Conservation (phyloP, 192 early-diverging fungal genomes). For the Backusella westeae region DNA sequence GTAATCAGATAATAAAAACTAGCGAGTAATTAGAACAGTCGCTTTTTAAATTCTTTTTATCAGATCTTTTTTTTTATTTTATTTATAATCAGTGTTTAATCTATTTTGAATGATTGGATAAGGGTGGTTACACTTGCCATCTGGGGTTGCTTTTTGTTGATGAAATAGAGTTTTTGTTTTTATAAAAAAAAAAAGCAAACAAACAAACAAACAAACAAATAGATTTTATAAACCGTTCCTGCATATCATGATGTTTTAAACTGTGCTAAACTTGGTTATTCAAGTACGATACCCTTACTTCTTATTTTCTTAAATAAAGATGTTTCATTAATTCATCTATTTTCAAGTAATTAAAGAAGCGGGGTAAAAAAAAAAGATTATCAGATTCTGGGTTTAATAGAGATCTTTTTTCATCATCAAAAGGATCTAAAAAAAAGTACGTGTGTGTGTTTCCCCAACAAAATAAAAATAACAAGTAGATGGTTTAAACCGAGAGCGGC, state of each 20-base stretch:
- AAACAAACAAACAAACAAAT: no score
- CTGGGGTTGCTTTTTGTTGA: background rate
- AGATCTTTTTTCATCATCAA: background rate
- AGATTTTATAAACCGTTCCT: background rate
- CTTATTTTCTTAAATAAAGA: background rate
- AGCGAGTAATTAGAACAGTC: background rate
- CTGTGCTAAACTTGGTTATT: background rate
- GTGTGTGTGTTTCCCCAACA: background rate
- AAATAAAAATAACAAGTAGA: background rate
- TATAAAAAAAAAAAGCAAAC: no score
- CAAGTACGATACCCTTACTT: background rate
- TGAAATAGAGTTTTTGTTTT: background rate
- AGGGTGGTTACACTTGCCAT: background rate
- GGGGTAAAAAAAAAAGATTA: background rate
- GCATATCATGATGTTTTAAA: background rate
- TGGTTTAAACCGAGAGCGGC: background rate
- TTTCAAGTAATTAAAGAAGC: background rate
- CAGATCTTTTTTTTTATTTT: background rate
- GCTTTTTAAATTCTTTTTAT: background rate
- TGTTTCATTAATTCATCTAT: background rate
- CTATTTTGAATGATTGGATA: background rate
- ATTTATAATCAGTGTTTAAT: background rate
- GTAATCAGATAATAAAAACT: constrained; percentile 2
- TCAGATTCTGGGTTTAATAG: background rate
- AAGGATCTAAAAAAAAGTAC: background rate